Conservation (phyloP, 2,329 filamentous ascomycete genomes). For the Diaporthe citrichinensis region DNA sequence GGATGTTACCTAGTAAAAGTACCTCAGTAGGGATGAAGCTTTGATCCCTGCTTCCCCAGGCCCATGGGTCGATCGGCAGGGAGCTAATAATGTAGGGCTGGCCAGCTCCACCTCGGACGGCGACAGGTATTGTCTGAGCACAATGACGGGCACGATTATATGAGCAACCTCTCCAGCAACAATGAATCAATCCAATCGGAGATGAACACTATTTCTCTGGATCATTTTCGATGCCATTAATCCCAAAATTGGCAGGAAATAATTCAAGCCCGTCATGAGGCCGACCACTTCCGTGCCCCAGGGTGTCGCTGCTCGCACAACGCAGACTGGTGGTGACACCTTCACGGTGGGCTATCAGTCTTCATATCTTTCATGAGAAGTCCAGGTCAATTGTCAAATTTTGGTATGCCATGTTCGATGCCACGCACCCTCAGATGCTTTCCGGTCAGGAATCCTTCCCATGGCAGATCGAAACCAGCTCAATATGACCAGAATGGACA, state of each 20-base stretch:
- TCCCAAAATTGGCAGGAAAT: neutral
- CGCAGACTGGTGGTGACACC: neutral
- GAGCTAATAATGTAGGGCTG: constrained; percentile 7
- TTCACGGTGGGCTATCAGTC: neutral
- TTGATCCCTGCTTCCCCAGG: constrained; percentile 21
- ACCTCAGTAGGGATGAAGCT: neutral
- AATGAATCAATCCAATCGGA: neutral
- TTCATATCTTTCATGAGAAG: too few relatives aligned
- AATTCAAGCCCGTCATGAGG: neutral
- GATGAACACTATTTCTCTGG: too few relatives aligned
- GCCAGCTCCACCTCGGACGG: constrained; percentile 3
- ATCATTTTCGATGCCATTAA: neutral
- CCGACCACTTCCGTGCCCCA: too few relatives aligned
- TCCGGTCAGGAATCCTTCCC: neutral
- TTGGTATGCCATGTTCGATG: too few relatives aligned
- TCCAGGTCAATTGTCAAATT: too few relatives aligned
- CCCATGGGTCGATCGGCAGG: constrained; percentile 17
- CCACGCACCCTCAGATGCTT: too few relatives aligned
- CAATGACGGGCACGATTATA: neutral
- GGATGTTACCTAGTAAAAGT: neutral
- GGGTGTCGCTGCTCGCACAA: too few relatives aligned
- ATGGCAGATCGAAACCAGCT: neutral
- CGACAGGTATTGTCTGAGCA: neutral
- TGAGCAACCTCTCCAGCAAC: neutral
- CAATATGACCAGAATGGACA: neutral